phyloP scores from a whole-genome alignment of 495 filamentous ascomycete genomes.

The Jackrogersella minutella region DNA sequence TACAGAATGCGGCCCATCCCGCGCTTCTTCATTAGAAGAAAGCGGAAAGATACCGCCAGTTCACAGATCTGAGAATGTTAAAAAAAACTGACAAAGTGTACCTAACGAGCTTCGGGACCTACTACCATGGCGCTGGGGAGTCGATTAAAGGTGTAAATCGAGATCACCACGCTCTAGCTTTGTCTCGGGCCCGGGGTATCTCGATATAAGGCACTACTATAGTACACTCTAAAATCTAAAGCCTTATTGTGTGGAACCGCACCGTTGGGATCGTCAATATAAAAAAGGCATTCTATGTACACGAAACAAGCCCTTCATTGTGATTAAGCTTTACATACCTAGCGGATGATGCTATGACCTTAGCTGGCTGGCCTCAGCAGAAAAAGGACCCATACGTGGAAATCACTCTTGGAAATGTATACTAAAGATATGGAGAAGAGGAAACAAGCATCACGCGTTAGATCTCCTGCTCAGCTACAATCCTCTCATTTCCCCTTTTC shows the following conservation, averaged over 20 bases:
- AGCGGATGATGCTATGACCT: slow-evolving; percentile 12
- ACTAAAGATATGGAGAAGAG: neutral
- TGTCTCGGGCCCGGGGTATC: slow-evolving; percentile 21
- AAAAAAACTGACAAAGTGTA: slow-evolving; percentile 7
- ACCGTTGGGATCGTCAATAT: neutral
- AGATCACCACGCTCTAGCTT: slow-evolving; percentile 14
- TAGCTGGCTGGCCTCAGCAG: slow-evolving; percentile 6
- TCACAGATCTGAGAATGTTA: neutral
- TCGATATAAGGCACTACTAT: slow-evolving; percentile 14
- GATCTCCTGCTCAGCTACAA: slow-evolving; percentile 14
- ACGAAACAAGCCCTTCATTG: slow-evolving; percentile 6
- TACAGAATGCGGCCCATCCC: slow-evolving; percentile 14
- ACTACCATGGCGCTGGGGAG: slow-evolving; percentile 23
- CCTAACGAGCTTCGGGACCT: slow-evolving; percentile 16
- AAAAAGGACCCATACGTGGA: neutral
- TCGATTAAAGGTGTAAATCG: slow-evolving; percentile 14
- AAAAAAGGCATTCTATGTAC: neutral
- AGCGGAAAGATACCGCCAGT: slow-evolving; percentile 12
- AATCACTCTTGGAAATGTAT: neutral
- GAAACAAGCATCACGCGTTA: slow-evolving; percentile 1
- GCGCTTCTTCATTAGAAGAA: slow-evolving; percentile 1
- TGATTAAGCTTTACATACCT: neutral
- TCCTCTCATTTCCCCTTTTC: slow-evolving; percentile 7
- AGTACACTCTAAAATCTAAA: slow-evolving; percentile 9
- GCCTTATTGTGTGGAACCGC: slow-evolving; percentile 4